Evolutionary conservation across 1,284 basidiomycete genomes (phyloP).

Genomic region (Tilletia indica): DNA sequence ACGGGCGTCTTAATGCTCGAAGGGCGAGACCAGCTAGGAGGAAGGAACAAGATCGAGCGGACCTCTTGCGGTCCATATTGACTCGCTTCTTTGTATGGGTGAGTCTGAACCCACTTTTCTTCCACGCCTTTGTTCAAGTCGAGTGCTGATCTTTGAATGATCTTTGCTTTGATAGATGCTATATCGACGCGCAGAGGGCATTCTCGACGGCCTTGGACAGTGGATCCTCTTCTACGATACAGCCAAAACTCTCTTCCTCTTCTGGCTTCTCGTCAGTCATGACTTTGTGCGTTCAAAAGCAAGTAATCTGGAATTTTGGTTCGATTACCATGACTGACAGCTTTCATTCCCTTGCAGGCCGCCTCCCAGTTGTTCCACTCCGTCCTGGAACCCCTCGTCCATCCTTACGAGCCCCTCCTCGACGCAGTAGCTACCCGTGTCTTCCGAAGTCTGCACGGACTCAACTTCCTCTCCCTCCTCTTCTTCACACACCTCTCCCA

Average conservation of each 20-base stretch:
- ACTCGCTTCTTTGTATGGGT: slow-evolving; percentile 8
- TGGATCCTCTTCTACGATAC: slow-evolving; percentile 13
- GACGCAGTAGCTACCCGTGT: background rate
- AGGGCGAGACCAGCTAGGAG: background rate
- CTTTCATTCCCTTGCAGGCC: background rate
- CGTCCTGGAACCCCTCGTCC: background rate
- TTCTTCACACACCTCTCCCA: background rate
- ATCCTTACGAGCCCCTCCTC: background rate
- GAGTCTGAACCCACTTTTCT: background rate
- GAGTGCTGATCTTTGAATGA: too few species aligned
- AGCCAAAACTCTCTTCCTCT: slow-evolving; percentile 4
- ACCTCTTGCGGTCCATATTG: background rate
- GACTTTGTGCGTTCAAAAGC: background rate
- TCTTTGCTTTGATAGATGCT: background rate
- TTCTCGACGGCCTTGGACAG: background rate
- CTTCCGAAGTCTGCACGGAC: background rate
- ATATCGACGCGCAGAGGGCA: background rate
- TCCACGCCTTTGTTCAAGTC: too few species aligned
- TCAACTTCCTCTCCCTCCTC: slow-evolving; percentile 11
- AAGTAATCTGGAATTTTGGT: background rate
- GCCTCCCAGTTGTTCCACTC: background rate
- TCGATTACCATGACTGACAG: background rate
- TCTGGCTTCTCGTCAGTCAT: slow-evolving; percentile 16
- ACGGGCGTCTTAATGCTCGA: background rate
- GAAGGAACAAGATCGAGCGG: background rate